Evolutionary conservation across 2,329 filamentous ascomycete genomes (phyloP).

Genomic region (Reticulascus tulasneorum): DNA sequence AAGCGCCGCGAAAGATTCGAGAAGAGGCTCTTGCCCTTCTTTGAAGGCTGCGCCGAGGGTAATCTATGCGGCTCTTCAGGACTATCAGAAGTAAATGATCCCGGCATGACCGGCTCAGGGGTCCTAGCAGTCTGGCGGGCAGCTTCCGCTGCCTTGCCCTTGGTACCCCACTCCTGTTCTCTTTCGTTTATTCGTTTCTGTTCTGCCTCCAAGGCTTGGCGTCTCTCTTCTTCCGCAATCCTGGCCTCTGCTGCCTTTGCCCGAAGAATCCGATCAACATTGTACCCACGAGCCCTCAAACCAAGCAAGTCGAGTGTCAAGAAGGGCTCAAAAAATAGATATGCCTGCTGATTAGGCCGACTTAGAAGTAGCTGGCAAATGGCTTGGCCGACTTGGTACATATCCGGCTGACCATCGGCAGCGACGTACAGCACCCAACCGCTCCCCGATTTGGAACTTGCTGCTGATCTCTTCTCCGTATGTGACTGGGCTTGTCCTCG

Average conservation of each 20-base stretch:
- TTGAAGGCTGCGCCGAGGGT: conserved; percentile 27
- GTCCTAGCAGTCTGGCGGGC: conserved; percentile 35
- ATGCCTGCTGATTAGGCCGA: conserved; percentile 82
- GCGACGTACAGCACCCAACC: conserved; percentile 74
- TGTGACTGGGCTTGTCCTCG: conserved; percentile 65
- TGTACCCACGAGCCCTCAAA: conserved; percentile 84
- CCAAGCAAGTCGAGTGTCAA: conserved; percentile 80
- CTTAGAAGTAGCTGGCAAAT: conserved; percentile 77
- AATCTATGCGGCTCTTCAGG: conserved; percentile 42
- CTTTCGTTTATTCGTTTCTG: conserved; percentile 60
- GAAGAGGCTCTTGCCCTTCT: conserved; percentile 57
- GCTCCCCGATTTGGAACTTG: conserved; percentile 49
- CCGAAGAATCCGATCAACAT: conserved; percentile 89
- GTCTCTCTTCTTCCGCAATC: conserved; percentile 78
- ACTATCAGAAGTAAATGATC: conserved; percentile 63
- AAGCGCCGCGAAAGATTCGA: conserved; percentile 64
- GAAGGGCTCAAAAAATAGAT: conserved; percentile 86
- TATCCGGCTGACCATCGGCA: conserved; percentile 63
- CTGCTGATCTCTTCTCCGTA: conserved; percentile 72
- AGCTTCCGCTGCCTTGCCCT: conserved; percentile 37
- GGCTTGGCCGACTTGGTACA: conserved; percentile 89
- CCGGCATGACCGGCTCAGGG: conserved; percentile 62
- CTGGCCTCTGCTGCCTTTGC: conserved; percentile 83
- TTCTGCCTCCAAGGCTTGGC: conserved; percentile 70
- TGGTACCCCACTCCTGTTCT: conserved; percentile 41